Conservation (phyloP, 208 protist species). For the Leishmania aethiopica region DNA sequence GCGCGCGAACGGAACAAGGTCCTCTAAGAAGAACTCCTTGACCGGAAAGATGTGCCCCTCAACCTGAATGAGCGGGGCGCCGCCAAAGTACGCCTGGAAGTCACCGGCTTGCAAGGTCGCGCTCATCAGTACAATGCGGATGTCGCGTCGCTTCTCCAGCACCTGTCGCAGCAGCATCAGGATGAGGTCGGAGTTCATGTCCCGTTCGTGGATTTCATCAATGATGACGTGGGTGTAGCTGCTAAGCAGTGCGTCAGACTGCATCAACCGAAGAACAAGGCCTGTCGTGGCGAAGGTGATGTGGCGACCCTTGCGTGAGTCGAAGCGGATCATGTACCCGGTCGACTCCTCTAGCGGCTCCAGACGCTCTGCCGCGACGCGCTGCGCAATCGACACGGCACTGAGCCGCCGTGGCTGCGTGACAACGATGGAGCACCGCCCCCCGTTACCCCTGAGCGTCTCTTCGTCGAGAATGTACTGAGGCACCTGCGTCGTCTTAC, state of each 20-base stretch:
- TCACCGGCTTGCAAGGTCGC: constrained; percentile 91
- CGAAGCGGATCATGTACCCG: constrained; percentile 99
- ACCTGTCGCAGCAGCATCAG: constrained; percentile 97
- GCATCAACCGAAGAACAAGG: constrained; percentile 97
- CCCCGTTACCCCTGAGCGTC: constrained; percentile 63
- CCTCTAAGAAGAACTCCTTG: constrained; percentile 84
- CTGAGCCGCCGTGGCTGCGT: constrained; percentile 99
- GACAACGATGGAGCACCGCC: constrained; percentile 83
- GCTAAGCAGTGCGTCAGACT: constrained; percentile 78
- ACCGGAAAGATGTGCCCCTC: constrained; percentile 86
- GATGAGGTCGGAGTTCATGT: constrained; percentile 98
- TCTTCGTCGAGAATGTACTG: constrained; percentile 94
- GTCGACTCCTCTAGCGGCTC: constrained; percentile 95
- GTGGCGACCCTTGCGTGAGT: constrained; percentile 89
- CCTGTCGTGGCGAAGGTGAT: constrained; percentile 99
- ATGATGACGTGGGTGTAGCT: constrained; percentile 98
- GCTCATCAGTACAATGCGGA: constrained; percentile 98
- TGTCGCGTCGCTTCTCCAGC: constrained; percentile 69
- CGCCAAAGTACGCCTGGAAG: constrained; percentile 86
- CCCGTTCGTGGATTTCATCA: constrained; percentile 99
- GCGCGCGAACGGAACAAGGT: constrained; percentile 66
- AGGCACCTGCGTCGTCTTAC: constrained; percentile 97
- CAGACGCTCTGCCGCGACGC: constrained; percentile 97
- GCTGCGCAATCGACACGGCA: constrained; percentile 97
- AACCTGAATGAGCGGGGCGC: constrained; percentile 83